A percentile compares a stretch with the other conserved stretches of the same genome.
These are phyloP conservation scores for Tolypocladium endophyticum DNA, from an alignment of 2,329 filamentous ascomycete genomes.

Conservation along the genomic window DNA sequence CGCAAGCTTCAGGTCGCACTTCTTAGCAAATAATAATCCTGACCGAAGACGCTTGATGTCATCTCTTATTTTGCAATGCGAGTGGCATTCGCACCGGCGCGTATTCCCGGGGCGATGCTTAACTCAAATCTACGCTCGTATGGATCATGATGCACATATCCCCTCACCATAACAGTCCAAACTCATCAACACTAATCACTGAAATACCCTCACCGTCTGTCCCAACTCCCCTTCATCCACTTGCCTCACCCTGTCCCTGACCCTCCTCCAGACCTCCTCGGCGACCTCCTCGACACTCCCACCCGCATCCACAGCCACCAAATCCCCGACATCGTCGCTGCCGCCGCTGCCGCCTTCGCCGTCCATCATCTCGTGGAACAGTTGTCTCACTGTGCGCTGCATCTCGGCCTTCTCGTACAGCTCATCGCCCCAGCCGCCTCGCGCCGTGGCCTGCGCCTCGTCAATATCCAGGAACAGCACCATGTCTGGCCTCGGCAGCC, in stretches of 20 bases:
- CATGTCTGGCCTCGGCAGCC: constrained; percentile 76
- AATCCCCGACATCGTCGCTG: constrained; percentile 37
- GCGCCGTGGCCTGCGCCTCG: constrained; percentile 56
- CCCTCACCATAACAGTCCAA: background rate
- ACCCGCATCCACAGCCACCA: constrained; percentile 44
- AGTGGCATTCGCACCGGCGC: background rate
- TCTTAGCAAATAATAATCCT: background rate
- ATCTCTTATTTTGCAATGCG: too few species aligned
- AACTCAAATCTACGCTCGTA: background rate
- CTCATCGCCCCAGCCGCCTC: constrained; percentile 85
- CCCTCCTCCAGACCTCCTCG: constrained; percentile 43
- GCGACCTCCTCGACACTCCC: constrained; percentile 45
- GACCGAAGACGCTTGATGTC: background rate
- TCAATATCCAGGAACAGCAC: constrained; percentile 81
- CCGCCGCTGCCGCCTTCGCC: constrained; percentile 13
- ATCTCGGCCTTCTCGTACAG: constrained; percentile 78
- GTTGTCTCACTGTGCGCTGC: constrained; percentile 65
- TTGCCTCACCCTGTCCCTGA: constrained; percentile 32
- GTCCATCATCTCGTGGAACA: constrained; percentile 50
- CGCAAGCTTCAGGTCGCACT: background rate
- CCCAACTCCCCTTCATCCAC: constrained; percentile 41
- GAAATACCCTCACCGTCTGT: constrained; percentile 31
- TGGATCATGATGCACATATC: background rate
- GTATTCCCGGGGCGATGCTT: background rate
- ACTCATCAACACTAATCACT: background rate